Evolutionary conservation across 345 rosid genomes (phyloP), one percentile per base, ranked within the genome.

Genomic region (Citrus sp.): DNA sequence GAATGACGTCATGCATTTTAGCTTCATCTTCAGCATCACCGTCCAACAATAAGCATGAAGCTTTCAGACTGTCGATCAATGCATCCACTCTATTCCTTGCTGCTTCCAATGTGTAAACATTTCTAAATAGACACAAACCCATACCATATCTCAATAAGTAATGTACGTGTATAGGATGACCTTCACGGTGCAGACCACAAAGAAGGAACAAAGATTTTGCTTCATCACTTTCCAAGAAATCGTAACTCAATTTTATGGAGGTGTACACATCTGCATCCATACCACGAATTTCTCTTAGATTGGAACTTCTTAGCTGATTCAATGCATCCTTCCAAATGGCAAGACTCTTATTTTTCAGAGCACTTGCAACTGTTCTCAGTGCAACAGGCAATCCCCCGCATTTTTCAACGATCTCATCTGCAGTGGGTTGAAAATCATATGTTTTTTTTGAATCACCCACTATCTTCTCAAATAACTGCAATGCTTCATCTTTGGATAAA

Each of bases 131-230:
- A 9, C 4, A 4, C 49, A 2, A 0, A 42, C 49, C 14, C 14
- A 9, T 2, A 42, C 49, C 49, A 42, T 8, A 0, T 40, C 46
- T 40, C 46, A 40, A 9, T 40, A 40, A 40, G 46, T 9, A 0
- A 40, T 1, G 40, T 0, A 37, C 40, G 0, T 7, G 1, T 40
- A 40, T 0, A 40, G 12, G 0, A 40, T 9, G 46, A 40, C 46
- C 46, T 40, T 40, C 2, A 9, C 13, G 0, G 0, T 0, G 0
- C 2, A 40, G 13, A 40, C 0, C 0, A 40, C 46, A 9, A 40
- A 40, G 46, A 40, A 40, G 46, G 46, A 40, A 40, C 46, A 40
- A 0, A 40, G 46, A 40, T 40, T 40, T 40, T 40, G 13, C 46
- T 2, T 40, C 46, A 0, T 40, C 13, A 9, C 13, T 40, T 40